phyloP scores from a whole-genome alignment of 2,329 filamentous ascomycete species.

The Penicillium sumatraense region DNA sequence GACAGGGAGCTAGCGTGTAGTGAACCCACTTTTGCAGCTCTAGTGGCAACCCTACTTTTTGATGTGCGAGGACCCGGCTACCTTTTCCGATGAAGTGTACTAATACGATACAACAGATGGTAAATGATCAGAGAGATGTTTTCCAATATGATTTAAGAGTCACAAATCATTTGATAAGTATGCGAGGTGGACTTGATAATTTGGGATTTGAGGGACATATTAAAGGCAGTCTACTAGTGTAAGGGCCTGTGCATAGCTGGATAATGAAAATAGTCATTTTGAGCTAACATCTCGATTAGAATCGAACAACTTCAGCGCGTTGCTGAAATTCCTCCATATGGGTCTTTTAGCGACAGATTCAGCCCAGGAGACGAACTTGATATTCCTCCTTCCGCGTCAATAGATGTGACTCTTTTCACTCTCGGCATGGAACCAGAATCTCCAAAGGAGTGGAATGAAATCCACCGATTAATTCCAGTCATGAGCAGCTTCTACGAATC shows the following conservation, averaged over 20 bases:
- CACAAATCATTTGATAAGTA: slow-evolving; percentile 5
- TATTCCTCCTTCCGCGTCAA: background rate
- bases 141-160: slow-evolving; percentile 15
- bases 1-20: slow-evolving; percentile 5
- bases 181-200: slow-evolving; percentile 14
- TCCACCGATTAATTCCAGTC: background rate
- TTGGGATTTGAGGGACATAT: slow-evolving; percentile 18
- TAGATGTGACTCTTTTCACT: background rate
- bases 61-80: slow-evolving; percentile 1
- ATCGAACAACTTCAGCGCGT: slow-evolving; percentile 3
- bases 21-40: slow-evolving; percentile 7
- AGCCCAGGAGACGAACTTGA: background rate
- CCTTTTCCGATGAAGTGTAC: background rate
- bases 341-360: background rate
- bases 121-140: slow-evolving; percentile 16
- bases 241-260: background rate
- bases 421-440: background rate
- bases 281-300: background rate
- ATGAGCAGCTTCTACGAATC: background rate
- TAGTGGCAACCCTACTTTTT: slow-evolving; percentile 9
- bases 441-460: background rate
- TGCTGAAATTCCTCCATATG: slow-evolving; percentile 1
- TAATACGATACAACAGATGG: slow-evolving; percentile 7
- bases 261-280: background rate
- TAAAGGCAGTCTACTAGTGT: slow-evolving; percentile 14